Conservation (phyloP, 2,329 filamentous ascomycete genomes). For the Xylaria hypoxylon region DNA sequence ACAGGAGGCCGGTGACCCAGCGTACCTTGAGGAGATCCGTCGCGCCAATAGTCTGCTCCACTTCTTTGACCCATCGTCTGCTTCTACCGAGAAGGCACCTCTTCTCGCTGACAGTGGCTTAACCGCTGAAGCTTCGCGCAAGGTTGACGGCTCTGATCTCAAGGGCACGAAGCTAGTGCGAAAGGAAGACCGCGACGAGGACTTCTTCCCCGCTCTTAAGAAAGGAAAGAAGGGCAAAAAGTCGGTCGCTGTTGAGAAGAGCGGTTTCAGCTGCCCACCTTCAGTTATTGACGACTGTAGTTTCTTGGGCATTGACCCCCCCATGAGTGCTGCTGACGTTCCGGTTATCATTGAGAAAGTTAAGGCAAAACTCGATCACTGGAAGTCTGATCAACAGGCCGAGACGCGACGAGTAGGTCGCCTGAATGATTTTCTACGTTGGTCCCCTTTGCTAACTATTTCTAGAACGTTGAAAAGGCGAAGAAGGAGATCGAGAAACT, state of each 20-base stretch:
- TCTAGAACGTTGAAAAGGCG: conserved; percentile 93
- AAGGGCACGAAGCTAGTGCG: conserved; percentile 86
- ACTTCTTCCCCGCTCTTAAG: conserved; percentile 83
- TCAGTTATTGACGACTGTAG: conserved; percentile 91
- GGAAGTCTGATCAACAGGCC: conserved; percentile 89
- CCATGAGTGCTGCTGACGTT: conserved; percentile 86
- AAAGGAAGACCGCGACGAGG: conserved; percentile 90
- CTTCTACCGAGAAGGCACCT: conserved; percentile 72
- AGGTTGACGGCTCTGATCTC: conserved; percentile 83
- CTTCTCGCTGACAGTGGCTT: conserved; percentile 77
- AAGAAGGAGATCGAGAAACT: conserved; percentile 94
- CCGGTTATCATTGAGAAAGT: conserved; percentile 86
- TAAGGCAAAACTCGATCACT: conserved; percentile 88
- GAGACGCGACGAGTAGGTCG: conserved; percentile 88
- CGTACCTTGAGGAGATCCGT: conserved; percentile 93
- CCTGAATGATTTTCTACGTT: background rate
- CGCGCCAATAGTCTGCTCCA: conserved; percentile 87
- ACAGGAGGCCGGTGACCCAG: conserved; percentile 84
- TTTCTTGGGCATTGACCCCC: conserved; percentile 86
- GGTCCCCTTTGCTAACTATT: conserved; percentile 47
- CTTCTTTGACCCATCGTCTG: conserved; percentile 85
- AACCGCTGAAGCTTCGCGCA: conserved; percentile 82
- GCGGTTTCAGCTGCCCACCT: conserved; percentile 83
- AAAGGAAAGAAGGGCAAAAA: conserved; percentile 93
- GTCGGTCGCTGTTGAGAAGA: conserved; percentile 63